phyloP scores from a whole-genome alignment of 345 rosid genomes.

The Carallia brachiata region DNA sequence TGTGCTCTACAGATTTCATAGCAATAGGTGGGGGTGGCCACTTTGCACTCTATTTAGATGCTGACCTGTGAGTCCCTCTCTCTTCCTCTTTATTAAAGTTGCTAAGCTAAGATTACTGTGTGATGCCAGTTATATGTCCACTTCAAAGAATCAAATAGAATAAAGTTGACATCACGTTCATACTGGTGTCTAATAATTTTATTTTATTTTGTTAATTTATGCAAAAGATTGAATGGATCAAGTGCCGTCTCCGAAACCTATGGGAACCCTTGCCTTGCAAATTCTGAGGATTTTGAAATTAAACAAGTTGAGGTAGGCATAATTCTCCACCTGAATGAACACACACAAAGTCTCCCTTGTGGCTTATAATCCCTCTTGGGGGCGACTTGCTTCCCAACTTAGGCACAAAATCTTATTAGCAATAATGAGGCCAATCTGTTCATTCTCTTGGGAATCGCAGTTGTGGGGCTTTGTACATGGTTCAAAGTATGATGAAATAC shows the following conservation, averaged over 20 bases:
- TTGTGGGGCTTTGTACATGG: slow-evolving; percentile 90
- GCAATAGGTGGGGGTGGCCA: slow-evolving; percentile 97
- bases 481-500: slow-evolving; percentile 81
- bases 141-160: slow-evolving; percentile 4
- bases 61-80: slow-evolving; percentile 62
- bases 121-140: background rate
- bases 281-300: slow-evolving; percentile 77
- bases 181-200: slow-evolving; percentile 2
- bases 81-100: background rate
- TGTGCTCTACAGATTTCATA: slow-evolving; percentile 72
- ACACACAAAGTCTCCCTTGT: background rate
- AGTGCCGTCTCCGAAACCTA: slow-evolving; percentile 92
- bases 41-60: slow-evolving; percentile 86
- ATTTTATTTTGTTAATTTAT: background rate
- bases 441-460: slow-evolving; percentile 35
- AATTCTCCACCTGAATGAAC: background rate
- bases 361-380: background rate
- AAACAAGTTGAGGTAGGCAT: slow-evolving; percentile 81
- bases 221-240: slow-evolving; percentile 71
- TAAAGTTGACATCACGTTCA: background rate
- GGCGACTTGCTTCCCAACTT: background rate
- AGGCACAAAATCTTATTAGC: background rate
- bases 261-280: slow-evolving; percentile 85
- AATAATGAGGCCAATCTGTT: background rate
- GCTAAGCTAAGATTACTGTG: background rate